A percentile compares a stretch with the other conserved stretches of the same genome.
Conservation (phyloP, 2,329 filamentous ascomycete species). For the Simplicillium sp. region DNA sequence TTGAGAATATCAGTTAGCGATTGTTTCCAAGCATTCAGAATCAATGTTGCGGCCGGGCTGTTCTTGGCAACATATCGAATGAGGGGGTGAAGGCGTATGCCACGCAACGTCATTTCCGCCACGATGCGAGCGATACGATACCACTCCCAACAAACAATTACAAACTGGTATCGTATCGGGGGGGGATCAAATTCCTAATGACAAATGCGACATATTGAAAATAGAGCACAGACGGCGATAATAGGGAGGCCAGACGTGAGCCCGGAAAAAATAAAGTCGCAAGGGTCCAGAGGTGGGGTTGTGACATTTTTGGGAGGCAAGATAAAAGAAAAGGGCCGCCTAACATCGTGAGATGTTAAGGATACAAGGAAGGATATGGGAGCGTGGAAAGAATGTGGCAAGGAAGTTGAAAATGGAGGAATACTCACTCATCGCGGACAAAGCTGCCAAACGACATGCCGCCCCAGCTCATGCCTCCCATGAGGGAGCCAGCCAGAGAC, state of each 20-base stretch:
- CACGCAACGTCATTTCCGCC: too few relatives aligned
- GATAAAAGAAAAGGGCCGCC: conserved; percentile 3
- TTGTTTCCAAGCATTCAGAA: neutral
- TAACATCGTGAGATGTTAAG: neutral
- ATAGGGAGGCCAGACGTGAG: too few relatives aligned
- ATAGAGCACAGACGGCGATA: too few relatives aligned
- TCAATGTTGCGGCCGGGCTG: neutral
- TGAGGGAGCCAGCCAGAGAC: conserved; percentile 53
- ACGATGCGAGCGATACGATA: too few relatives aligned
- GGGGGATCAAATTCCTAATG: too few relatives aligned
- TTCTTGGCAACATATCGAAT: neutral
- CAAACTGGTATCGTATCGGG: too few relatives aligned
- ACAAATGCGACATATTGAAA: too few relatives aligned
- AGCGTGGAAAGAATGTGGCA: conserved; percentile 8
- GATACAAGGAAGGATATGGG: neutral
- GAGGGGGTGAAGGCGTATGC: neutral
- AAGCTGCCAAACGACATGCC: conserved; percentile 94
- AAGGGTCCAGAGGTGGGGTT: conserved; percentile 2
- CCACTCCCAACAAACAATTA: too few relatives aligned
- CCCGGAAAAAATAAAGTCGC: neutral
- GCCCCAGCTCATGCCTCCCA: conserved; percentile 92
- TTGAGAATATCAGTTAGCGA: conserved; percentile 11
- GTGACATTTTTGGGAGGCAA: conserved; percentile 2
- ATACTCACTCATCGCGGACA: conserved; percentile 90
- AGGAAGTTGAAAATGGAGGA: conserved; percentile 10